These are phyloP conservation scores for Plasmodium gallinaceum DNA, from an alignment of 169 alveolate species.

Conservation along the genomic window DNA sequence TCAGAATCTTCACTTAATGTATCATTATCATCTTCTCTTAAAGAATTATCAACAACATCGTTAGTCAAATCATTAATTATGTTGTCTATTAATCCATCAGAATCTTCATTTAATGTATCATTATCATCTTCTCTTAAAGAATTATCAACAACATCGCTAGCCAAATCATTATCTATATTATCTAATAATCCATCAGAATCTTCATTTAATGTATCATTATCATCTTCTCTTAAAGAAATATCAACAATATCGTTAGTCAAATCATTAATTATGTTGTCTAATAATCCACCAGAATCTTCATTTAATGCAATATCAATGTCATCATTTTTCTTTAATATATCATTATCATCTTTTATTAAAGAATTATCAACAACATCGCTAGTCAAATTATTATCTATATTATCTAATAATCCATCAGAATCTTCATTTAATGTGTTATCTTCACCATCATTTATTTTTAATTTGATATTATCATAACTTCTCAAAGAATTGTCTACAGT, in stretches of 20 bases:
- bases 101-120: not conserved
- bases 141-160: not conserved
- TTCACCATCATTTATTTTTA: no score
- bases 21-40: no score
- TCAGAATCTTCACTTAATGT: not conserved
- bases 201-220: no score
- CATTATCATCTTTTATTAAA: not conserved
- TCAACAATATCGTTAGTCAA: not conserved
- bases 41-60: not conserved
- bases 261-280: slow-evolving; percentile 8
- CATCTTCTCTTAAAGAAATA: not conserved
- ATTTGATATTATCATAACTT: not conserved
- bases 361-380: not conserved
- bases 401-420: not conserved
- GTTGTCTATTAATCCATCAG: not conserved
- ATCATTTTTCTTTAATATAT: not conserved
- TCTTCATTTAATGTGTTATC: not conserved
- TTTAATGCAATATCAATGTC: not conserved
- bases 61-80: not conserved
- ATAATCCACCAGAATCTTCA: no score
- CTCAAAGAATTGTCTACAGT: slow-evolving; percentile 2
- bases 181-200: no score
- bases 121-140: not conserved
- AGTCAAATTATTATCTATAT: no score
- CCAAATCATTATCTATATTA: not conserved